Conservation (phyloP, 768 basidiomycete species). For the Pholiota molesta region DNA sequence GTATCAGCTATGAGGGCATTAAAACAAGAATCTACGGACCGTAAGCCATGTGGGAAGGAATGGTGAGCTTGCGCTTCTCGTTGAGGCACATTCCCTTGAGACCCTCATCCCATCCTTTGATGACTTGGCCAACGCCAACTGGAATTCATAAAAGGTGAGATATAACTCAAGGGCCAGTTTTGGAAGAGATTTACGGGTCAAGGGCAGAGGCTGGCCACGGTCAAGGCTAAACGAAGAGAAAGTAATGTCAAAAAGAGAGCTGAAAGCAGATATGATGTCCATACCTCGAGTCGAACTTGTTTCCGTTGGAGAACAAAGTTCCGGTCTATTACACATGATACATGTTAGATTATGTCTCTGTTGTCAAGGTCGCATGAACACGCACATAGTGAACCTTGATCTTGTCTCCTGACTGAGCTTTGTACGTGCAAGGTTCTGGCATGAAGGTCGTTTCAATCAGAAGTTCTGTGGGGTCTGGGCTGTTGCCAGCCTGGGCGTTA, state of each 20-base stretch:
- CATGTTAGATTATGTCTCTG: not conserved
- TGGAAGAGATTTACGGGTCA: conserved; percentile 57
- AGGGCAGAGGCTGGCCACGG: conserved; percentile 72
- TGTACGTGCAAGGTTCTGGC: conserved; percentile 58
- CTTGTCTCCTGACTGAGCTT: conserved; percentile 61
- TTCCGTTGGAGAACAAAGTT: conserved; percentile 71
- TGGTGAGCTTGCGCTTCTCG: conserved; percentile 89
- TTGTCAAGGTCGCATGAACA: not conserved
- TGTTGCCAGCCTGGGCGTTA: conserved; percentile 31
- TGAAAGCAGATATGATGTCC: conserved; percentile 15
- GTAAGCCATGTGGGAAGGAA: conserved; percentile 80
- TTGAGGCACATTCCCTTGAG: conserved; percentile 82
- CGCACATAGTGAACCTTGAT: conserved; percentile 80
- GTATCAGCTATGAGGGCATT: not conserved
- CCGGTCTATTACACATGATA: conserved; percentile 61
- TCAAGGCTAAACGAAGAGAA: conserved; percentile 50
- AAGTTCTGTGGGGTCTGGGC: conserved; percentile 51
- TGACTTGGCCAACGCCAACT: conserved; percentile 85
- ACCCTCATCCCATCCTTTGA: conserved; percentile 85
- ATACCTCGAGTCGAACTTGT: conserved; percentile 90
- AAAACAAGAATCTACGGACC: conserved; percentile 55
- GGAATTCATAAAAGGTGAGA: not conserved
- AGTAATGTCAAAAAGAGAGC: not conserved
- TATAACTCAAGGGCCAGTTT: not conserved
- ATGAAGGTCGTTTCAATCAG: conserved; percentile 61